Conservation (phyloP, 345 rosid genomes). For the Eucalyptus sp. region DNA sequence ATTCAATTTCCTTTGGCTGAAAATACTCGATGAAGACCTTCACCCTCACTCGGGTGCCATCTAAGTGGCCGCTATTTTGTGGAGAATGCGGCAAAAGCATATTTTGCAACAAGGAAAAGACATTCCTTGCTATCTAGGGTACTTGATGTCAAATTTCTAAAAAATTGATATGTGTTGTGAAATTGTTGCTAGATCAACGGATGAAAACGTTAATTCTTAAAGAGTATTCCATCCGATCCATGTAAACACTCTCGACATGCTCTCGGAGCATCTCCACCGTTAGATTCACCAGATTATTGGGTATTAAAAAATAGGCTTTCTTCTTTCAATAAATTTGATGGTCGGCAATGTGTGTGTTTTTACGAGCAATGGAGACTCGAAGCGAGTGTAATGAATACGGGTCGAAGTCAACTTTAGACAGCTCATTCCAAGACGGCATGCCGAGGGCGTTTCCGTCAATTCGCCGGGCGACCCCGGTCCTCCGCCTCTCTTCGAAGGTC, state of each 20-base stretch:
- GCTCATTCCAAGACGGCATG: neutral
- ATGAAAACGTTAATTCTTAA: neutral
- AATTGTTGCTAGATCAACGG: neutral
- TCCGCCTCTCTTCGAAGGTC: neutral
- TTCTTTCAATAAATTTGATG: neutral
- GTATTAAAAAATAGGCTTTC: neutral
- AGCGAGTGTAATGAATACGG: neutral
- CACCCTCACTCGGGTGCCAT: too few relatives aligned
- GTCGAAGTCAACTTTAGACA: neutral
- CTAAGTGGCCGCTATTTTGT: too few relatives aligned
- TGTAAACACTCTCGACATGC: neutral
- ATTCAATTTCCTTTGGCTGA: too few relatives aligned
- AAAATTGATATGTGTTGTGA: neutral
- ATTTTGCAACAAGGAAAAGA: too few relatives aligned
- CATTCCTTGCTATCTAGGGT: too few relatives aligned
- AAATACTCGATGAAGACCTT: too few relatives aligned
- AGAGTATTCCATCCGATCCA: neutral
- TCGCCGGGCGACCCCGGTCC: neutral
- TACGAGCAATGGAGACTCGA: neutral
- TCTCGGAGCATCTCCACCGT: neutral
- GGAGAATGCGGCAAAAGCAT: too few relatives aligned
- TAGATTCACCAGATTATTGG: neutral
- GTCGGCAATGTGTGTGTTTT: neutral
- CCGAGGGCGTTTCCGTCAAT: neutral
- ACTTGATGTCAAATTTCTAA: too few relatives aligned